Conservation (phyloP, 164 flowering plant genomes). For the Liriodendron chinense region DNA sequence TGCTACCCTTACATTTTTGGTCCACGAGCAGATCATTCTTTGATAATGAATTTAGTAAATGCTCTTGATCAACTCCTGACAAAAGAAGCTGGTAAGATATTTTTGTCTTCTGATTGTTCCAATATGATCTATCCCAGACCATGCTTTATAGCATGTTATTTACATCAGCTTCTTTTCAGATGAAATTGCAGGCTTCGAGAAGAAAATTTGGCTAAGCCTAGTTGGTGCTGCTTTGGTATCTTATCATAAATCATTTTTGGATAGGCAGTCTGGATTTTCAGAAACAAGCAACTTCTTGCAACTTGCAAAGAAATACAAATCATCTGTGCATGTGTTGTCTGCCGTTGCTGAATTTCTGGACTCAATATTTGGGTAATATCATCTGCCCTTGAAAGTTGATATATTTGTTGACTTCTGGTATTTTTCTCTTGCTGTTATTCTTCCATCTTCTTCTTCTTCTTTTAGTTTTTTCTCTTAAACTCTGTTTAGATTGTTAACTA, state of each 20-base stretch:
- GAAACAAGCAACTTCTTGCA: slow-evolving; percentile 43
- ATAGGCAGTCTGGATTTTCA: slow-evolving; percentile 17
- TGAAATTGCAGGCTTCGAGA: slow-evolving; percentile 48
- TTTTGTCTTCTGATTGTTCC: neutral
- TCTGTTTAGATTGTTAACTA: neutral
- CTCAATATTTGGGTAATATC: slow-evolving; percentile 45
- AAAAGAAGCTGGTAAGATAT: slow-evolving; percentile 43
- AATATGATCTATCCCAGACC: neutral
- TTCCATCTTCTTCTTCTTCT: neutral
- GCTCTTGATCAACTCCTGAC: slow-evolving; percentile 51
- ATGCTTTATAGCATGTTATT: neutral
- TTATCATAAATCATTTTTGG: slow-evolving; percentile 27
- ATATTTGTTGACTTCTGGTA: neutral
- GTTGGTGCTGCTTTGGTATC: slow-evolving; percentile 71
- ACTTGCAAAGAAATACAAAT: slow-evolving; percentile 54
- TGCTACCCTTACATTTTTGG: slow-evolving; percentile 49
- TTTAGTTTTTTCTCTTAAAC: too few species aligned
- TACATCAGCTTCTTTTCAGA: slow-evolving; percentile 28
- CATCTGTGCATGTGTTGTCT: slow-evolving; percentile 61
- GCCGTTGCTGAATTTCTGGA: slow-evolving; percentile 83
- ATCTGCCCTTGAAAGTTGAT: neutral
- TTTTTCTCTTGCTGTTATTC: neutral
- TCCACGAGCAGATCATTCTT: slow-evolving; percentile 28
- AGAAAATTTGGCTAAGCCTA: slow-evolving; percentile 58
- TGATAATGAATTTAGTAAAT: slow-evolving; percentile 50